These are phyloP conservation scores for Ambrosia artemisiifolia DNA, from an alignment of 129 eudicot genomes.

Conservation along the genomic window DNA sequence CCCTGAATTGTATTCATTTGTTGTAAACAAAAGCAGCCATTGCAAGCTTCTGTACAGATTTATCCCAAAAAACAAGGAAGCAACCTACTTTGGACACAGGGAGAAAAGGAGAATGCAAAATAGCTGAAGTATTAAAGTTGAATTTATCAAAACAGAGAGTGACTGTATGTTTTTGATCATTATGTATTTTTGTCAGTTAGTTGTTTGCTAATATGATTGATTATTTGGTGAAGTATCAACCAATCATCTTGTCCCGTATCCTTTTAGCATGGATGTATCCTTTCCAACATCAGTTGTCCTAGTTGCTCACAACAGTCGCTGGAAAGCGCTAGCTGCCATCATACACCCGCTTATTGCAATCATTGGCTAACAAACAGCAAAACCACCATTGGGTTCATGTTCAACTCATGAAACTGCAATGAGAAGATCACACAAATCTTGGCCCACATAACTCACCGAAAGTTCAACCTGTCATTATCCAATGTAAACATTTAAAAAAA, in stretches of 20 bases:
- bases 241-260: not conserved
- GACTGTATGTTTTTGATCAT: slow-evolving; percentile 22
- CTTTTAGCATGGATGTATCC: too few species aligned
- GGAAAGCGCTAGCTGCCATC: too few species aligned
- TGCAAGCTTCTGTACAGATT: slow-evolving; percentile 39
- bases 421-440: too few species aligned
- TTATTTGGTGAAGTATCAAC: slow-evolving; percentile 11
- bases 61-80: slow-evolving; percentile 21
- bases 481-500: too few species aligned
- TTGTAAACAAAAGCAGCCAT: slow-evolving; percentile 26
- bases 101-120: slow-evolving; percentile 15
- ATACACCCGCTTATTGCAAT: too few species aligned
- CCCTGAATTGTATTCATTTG: slow-evolving; percentile 25
- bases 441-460: too few species aligned
- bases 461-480: too few species aligned
- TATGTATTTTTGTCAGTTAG: slow-evolving; percentile 1
- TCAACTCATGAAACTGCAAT: too few species aligned
- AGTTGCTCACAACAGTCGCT: too few species aligned
- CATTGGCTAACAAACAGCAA: too few species aligned
- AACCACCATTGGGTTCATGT: too few species aligned
- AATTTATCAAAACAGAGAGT: slow-evolving; percentile 7
- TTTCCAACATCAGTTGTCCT: too few species aligned
- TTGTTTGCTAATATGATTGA: slow-evolving; percentile 27
- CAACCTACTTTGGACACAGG: slow-evolving; percentile 8
- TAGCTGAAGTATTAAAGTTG: slow-evolving; percentile 14